Evolutionary conservation across 768 basidiomycete genomes (phyloP), one percentile per base, ranked within the genome.

Genomic region (Podaxis sp.): DNA sequence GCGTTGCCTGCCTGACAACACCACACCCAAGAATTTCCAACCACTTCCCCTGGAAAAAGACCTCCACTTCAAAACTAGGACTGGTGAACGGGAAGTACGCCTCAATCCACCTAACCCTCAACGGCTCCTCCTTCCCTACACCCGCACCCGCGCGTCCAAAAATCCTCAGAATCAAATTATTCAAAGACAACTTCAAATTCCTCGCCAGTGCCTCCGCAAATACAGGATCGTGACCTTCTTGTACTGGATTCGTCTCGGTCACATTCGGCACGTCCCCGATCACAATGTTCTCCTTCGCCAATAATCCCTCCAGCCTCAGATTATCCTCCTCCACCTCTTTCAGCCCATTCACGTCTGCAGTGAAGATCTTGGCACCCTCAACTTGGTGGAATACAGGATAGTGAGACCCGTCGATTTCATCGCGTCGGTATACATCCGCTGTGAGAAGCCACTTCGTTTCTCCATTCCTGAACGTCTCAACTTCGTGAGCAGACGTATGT

Each of bases 331-430:
- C 79, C 19, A 96, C 80, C 59, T 87, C 82, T 59, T 80, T 78
- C 77, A 90, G 78, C 0, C 84, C 85, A 9, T 77, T 69, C 43
- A 80, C 69, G 65, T 89, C 79, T 24, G 85, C 82, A 37, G 82
- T 75, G 72, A 94, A 93, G 59, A 98, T 87, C 36, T 87, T 79
- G 12, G 95, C 94, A 33, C 96, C 97, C 72, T 99, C 97, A 77
- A 97, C 93, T 76, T 99, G 97, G 75, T 99, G 97, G 72, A 99
- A 99, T 40, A 97, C 93, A 4, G 97, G 97, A 73, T 98, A 97
- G 72, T 99, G 97, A 8, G 91, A 92, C 12, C 85, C 83, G 77
- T 99, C 97, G 65, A 99, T 98, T 76, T 98, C 97, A 82, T 99
- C 97, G 68, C 97, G 86, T 55, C 97, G 79, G 75, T 98, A 99